A percentile compares a stretch with the other conserved stretches of the same genome.
These are phyloP conservation scores for Fomitopsis palustris DNA, from an alignment of 1,284 basidiomycete genomes.

Conservation along the genomic window DNA sequence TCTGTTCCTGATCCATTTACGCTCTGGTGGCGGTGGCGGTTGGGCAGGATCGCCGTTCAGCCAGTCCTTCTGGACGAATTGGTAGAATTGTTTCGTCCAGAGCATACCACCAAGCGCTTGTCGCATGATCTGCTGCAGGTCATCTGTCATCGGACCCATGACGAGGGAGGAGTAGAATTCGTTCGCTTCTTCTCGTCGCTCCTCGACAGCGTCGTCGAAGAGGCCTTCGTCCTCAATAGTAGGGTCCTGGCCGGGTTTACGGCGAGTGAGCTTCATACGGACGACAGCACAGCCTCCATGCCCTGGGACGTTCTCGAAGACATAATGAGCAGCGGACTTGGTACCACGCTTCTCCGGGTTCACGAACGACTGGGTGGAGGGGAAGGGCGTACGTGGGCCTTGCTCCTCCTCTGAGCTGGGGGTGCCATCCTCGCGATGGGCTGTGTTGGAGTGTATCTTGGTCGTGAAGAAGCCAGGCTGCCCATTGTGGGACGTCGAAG, in stretches of 20 bases:
- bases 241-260: constrained; percentile 69
- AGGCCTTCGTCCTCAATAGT: constrained; percentile 85
- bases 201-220: constrained; percentile 90
- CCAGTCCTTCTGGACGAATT: constrained; percentile 97
- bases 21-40: constrained; percentile 88
- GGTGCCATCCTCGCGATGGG: constrained; percentile 32
- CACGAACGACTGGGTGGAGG: constrained; percentile 57
- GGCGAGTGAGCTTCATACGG: constrained; percentile 87
- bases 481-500: constrained; percentile 32
- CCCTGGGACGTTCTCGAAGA: constrained; percentile 84
- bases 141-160: constrained; percentile 82
- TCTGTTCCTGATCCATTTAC: constrained; percentile 84
- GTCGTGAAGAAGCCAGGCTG: constrained; percentile 39
- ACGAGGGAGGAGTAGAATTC: constrained; percentile 90
- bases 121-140: constrained; percentile 93
- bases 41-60: constrained; percentile 92
- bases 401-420: constrained; percentile 32
- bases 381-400: constrained; percentile 56
- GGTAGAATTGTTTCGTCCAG: constrained; percentile 98
- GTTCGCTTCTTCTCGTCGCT: constrained; percentile 87
- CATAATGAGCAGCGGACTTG: constrained; percentile 91
- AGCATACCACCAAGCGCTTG: constrained; percentile 99
- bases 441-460: constrained; percentile 47
- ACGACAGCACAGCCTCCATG: constrained; percentile 95
- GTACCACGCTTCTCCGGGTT: constrained; percentile 90